A percentile compares a stretch with the other conserved stretches of the same genome.
phyloP scores from a whole-genome alignment of 1,284 basidiomycete genomes.

The Tilletia setariae region DNA sequence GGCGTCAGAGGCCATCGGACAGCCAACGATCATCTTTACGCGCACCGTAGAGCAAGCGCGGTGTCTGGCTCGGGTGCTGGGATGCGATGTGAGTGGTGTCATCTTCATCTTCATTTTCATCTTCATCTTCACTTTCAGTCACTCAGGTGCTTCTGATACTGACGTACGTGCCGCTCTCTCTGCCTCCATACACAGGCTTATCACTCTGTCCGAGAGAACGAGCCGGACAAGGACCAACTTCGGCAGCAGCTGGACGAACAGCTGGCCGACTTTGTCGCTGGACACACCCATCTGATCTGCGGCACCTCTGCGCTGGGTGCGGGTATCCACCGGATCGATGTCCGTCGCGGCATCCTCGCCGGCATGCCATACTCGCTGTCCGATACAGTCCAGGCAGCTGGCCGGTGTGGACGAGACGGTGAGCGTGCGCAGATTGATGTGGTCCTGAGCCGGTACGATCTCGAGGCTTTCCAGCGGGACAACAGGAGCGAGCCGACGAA shows the following conservation, averaged over 20 bases:
- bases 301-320: too few relatives aligned
- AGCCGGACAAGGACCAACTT: neutral
- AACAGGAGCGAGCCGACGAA: neutral
- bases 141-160: too few relatives aligned
- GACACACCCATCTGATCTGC: neutral
- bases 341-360: too few relatives aligned
- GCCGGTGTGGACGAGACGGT: neutral
- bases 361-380: neutral
- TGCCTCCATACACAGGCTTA: too few relatives aligned
- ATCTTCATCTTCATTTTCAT: too few relatives aligned
- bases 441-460: neutral
- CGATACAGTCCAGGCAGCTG: neutral
- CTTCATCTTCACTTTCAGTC: too few relatives aligned
- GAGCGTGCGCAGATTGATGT: neutral
- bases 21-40: neutral
- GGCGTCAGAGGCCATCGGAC: neutral
- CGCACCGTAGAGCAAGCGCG: neutral
- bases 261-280: neutral
- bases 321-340: too few relatives aligned
- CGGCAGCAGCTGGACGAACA: neutral
- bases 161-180: too few relatives aligned
- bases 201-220: neutral
- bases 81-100: too few relatives aligned
- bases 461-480: neutral
- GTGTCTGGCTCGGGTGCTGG: neutral